phyloP scores from a whole-genome alignment of 2,329 filamentous ascomycete genomes.

The Aspergillus aculeatus region DNA sequence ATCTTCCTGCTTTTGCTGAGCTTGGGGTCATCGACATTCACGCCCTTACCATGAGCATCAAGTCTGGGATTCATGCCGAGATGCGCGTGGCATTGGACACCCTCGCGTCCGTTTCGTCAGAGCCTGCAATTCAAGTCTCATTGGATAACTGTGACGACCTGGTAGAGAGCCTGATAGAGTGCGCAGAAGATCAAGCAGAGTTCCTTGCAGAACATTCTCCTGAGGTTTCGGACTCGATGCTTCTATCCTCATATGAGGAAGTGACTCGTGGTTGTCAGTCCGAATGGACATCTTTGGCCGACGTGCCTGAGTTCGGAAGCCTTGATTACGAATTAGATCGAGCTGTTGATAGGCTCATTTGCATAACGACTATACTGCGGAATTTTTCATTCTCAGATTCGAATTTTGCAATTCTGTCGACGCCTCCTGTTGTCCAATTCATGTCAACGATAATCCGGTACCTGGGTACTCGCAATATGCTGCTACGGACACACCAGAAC shows the following conservation, averaged over 20 bases:
- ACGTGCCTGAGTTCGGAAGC: constrained; percentile 71
- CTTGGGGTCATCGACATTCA: constrained; percentile 87
- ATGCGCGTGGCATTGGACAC: constrained; percentile 87
- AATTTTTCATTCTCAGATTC: constrained; percentile 84
- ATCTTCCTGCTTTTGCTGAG: constrained; percentile 71
- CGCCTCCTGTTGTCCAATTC: constrained; percentile 76
- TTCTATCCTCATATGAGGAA: constrained; percentile 83
- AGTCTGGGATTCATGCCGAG: constrained; percentile 85
- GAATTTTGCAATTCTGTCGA: constrained; percentile 74
- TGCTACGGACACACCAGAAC: constrained; percentile 77
- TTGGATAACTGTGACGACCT: constrained; percentile 81
- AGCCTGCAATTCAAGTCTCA: constrained; percentile 62
- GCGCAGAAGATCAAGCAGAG: constrained; percentile 84
- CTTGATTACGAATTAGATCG: constrained; percentile 78
- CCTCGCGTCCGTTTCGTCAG: constrained; percentile 68
- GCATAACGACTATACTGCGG: constrained; percentile 85
- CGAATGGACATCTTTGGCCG: constrained; percentile 70
- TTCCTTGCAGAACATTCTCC: constrained; percentile 78
- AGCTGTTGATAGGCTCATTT: constrained; percentile 82
- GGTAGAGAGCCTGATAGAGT: constrained; percentile 83
- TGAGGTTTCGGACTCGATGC: constrained; percentile 83
- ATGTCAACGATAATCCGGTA: constrained; percentile 80
- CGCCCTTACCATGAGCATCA: constrained; percentile 82
- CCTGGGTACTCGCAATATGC: constrained; percentile 82
- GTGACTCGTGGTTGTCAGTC: constrained; percentile 73